A percentile compares a stretch with the other conserved stretches of the same genome.
phyloP scores from a whole-genome alignment of 768 basidiomycete genomes.

The Rhodotorula kratochvilovae region DNA sequence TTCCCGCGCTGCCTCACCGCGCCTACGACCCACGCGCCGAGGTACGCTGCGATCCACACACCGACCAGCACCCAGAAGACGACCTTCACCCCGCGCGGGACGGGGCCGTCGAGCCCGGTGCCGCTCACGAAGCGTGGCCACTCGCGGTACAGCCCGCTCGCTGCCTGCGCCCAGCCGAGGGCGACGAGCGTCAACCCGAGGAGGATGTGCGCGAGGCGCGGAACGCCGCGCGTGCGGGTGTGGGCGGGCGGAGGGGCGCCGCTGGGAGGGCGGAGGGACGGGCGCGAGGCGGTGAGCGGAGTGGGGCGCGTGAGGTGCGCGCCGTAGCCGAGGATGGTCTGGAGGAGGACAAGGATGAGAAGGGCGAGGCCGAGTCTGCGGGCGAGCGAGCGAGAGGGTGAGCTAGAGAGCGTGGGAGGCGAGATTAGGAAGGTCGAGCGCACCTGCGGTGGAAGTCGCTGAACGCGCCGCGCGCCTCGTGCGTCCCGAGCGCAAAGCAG shows the following conservation, averaged over 20 bases:
- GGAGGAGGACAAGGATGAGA: constrained; percentile 11
- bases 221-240: not conserved
- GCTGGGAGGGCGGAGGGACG: not conserved
- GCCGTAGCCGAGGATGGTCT: constrained; percentile 4
- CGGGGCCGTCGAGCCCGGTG: not conserved
- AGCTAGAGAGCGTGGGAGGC: not conserved
- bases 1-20: not conserved
- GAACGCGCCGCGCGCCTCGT: not conserved
- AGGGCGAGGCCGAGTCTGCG: constrained; percentile 12
- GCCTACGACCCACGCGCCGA: constrained; percentile 5
- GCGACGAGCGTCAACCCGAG: constrained; percentile 1
- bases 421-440: too few species aligned
- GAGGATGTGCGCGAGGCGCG: constrained; percentile 12
- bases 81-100: not conserved
- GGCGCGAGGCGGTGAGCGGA: not conserved
- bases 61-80: constrained; percentile 4
- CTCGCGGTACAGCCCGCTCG: not conserved
- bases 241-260: not conserved
- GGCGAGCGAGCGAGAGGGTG: too few species aligned
- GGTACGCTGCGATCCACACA: not conserved
- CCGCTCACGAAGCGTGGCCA: not conserved
- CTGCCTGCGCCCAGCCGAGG: constrained; percentile 4
- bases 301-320: not conserved
- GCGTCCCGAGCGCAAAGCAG: not conserved
- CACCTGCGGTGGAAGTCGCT: not conserved